Conservation (phyloP, 2,329 filamentous ascomycete species). For the Botrytis paeoniae region DNA sequence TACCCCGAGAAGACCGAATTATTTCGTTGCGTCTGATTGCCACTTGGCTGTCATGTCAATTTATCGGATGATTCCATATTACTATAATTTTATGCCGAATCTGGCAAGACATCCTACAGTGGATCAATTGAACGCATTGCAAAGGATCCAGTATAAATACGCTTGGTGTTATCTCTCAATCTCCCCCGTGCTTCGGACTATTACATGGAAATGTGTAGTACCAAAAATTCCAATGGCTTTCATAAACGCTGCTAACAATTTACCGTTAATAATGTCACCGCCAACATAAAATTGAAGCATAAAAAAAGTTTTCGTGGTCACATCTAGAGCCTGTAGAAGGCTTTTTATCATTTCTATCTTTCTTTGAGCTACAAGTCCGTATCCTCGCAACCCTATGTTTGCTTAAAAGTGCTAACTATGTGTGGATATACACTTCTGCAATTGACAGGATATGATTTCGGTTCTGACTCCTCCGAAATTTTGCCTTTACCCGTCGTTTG, state of each 20-base stretch:
- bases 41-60: neutral
- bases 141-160: neutral
- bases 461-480: too few relatives aligned
- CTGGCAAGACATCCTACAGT: neutral
- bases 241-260: too few relatives aligned
- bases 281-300: neutral
- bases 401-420: too few relatives aligned
- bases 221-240: neutral
- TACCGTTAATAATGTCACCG: neutral
- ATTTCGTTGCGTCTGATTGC: neutral
- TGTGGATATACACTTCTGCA: too few relatives aligned
- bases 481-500: too few relatives aligned
- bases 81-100: neutral
- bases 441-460: too few relatives aligned
- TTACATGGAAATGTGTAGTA: neutral
- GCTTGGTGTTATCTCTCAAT: neutral
- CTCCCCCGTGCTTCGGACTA: neutral
- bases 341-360: too few relatives aligned
- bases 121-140: neutral
- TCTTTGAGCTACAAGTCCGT: too few relatives aligned
- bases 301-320: neutral
- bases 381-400: too few relatives aligned
- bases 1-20: neutral
- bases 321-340: neutral
- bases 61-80: neutral